These are phyloP conservation scores for Termitomyces sp. DNA, from an alignment of 768 basidiomycete genomes.

Conservation along the genomic window DNA sequence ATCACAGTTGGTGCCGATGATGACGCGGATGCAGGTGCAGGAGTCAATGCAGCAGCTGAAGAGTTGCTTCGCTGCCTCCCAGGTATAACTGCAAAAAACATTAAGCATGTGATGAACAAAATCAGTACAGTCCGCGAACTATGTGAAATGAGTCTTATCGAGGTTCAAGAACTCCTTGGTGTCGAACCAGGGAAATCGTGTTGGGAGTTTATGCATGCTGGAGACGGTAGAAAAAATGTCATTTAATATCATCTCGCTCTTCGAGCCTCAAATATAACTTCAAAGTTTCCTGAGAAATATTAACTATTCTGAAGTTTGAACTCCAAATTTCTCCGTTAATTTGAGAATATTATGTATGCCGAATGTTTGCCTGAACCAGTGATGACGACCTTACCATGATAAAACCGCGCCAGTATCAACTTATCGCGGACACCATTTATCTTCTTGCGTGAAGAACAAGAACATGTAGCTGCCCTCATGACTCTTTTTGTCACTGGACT, in stretches of 20 bases:
- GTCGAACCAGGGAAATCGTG: slow-evolving; percentile 75
- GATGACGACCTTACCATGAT: too few species aligned
- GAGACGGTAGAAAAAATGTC: slow-evolving; percentile 29
- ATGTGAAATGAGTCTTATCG: slow-evolving; percentile 51
- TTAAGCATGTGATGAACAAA: slow-evolving; percentile 76
- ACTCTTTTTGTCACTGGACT: too few species aligned
- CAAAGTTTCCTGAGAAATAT: too few species aligned
- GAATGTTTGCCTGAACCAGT: too few species aligned
- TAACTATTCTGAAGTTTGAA: too few species aligned
- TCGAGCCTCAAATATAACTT: neutral
- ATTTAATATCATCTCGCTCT: neutral
- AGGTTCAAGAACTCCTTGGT: slow-evolving; percentile 73
- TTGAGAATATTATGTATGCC: too few species aligned
- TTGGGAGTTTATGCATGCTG: slow-evolving; percentile 77
- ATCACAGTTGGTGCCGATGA: slow-evolving; percentile 78
- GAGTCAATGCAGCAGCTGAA: slow-evolving; percentile 69
- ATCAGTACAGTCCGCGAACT: slow-evolving; percentile 75
- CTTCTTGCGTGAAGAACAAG: too few species aligned
- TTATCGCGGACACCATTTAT: too few species aligned
- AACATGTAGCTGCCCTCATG: too few species aligned
- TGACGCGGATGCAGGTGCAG: slow-evolving; percentile 58
- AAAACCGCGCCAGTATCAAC: too few species aligned
- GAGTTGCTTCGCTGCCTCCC: slow-evolving; percentile 82
- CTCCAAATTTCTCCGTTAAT: too few species aligned
- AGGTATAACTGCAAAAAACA: slow-evolving; percentile 80